Conservation (phyloP, 2,329 filamentous ascomycete species). For the Xylariaceae sp. region DNA sequence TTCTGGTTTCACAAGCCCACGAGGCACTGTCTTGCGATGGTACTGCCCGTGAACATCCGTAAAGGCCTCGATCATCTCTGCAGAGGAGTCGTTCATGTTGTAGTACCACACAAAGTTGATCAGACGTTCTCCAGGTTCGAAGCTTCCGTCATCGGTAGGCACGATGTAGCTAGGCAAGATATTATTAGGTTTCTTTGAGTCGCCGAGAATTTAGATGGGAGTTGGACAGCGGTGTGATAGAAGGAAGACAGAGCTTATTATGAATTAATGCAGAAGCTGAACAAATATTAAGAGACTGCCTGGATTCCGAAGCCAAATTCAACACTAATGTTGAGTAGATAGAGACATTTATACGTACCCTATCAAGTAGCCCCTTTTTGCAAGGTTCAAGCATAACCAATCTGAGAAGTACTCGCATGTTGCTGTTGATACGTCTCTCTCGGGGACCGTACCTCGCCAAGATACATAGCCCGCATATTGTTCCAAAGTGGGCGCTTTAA, state of each 20-base stretch:
- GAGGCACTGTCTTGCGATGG: slow-evolving; percentile 43
- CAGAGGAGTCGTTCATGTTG: slow-evolving; percentile 39
- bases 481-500: slow-evolving; percentile 18
- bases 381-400: slow-evolving; percentile 10
- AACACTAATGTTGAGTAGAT: no score
- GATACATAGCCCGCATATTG: slow-evolving; percentile 30
- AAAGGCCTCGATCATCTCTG: slow-evolving; percentile 41
- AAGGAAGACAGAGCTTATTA: no score
- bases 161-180: slow-evolving; percentile 37
- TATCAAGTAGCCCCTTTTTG: slow-evolving; percentile 23
- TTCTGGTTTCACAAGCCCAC: slow-evolving; percentile 36
- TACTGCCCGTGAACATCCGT: slow-evolving; percentile 40
- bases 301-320: no score
- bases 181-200: neutral
- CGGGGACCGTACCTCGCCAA: slow-evolving; percentile 27
- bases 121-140: slow-evolving; percentile 38
- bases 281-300: no score
- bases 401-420: slow-evolving; percentile 20
- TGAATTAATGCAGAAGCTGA: no score
- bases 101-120: slow-evolving; percentile 49
- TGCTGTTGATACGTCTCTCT: slow-evolving; percentile 19
- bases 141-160: slow-evolving; percentile 40
- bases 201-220: neutral
- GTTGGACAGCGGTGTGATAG: neutral
- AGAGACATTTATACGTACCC: slow-evolving; percentile 16